Evolutionary conservation across 805 yeast genomes (phyloP).

Genomic region (Lipomyces kockii): DNA sequence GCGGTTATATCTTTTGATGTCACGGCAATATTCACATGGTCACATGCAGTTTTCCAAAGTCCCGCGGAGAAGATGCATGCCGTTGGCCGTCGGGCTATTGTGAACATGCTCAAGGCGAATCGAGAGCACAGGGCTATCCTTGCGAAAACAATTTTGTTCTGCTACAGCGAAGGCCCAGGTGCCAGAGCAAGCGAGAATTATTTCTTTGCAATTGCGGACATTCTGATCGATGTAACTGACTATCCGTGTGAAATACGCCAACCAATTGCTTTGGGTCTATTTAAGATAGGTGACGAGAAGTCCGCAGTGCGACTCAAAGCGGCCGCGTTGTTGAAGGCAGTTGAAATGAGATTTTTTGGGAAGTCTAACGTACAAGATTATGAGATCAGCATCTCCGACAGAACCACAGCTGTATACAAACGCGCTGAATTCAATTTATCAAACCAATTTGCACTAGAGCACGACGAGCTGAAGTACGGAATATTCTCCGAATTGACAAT

Average conservation of each 20-base stretch:
- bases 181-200: constrained; percentile 66
- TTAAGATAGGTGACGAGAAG: constrained; percentile 76
- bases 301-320: constrained; percentile 73
- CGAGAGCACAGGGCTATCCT: constrained; percentile 56
- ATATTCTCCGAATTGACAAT: constrained; percentile 74
- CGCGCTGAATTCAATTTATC: constrained; percentile 83
- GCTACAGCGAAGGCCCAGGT: constrained; percentile 62
- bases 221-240: constrained; percentile 56
- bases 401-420: constrained; percentile 82
- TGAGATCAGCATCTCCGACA: constrained; percentile 71
- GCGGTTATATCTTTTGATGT: constrained; percentile 72
- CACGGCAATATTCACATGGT: constrained; percentile 73
- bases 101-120: constrained; percentile 67
- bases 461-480: constrained; percentile 62
- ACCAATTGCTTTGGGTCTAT: constrained; percentile 72
- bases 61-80: constrained; percentile 63
- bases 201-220: constrained; percentile 70
- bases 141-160: constrained; percentile 67
- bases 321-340: constrained; percentile 65
- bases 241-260: constrained; percentile 64
- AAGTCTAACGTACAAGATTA: constrained; percentile 61
- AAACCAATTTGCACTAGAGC: constrained; percentile 63
- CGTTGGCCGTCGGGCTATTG: constrained; percentile 72
- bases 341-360: constrained; percentile 65
- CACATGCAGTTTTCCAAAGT: constrained; percentile 65